phyloP scores from a whole-genome alignment of 2,329 filamentous ascomycete species.

The Rhynchosporium secalis region DNA sequence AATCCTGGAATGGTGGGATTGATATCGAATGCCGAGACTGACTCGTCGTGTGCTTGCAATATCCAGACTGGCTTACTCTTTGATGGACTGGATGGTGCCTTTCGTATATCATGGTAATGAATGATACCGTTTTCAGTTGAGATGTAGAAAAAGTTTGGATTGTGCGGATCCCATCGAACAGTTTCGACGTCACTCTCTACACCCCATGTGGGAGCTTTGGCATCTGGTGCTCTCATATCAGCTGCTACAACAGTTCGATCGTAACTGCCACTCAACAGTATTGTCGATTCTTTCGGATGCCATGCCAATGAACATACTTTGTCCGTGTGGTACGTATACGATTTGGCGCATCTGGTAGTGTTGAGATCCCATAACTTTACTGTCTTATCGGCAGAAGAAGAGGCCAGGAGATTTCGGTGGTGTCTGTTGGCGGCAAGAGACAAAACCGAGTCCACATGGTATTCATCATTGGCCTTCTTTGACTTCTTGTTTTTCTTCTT shows the following conservation, averaged over 20 bases:
- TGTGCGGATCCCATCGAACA: constrained; percentile 89
- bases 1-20: constrained; percentile 88
- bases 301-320: constrained; percentile 96
- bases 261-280: constrained; percentile 90
- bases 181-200: constrained; percentile 96
- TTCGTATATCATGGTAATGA: constrained; percentile 87
- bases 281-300: constrained; percentile 84
- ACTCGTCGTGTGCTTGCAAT: constrained; percentile 91
- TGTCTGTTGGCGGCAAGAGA: constrained; percentile 89
- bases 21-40: constrained; percentile 88
- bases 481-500: constrained; percentile 92
- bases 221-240: constrained; percentile 91
- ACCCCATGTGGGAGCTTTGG: constrained; percentile 80
- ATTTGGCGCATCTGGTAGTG: constrained; percentile 90
- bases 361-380: constrained; percentile 97
- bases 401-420: constrained; percentile 92
- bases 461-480: constrained; percentile 84
- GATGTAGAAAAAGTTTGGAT: constrained; percentile 91
- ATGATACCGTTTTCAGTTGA: constrained; percentile 90
- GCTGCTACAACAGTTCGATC: constrained; percentile 92
- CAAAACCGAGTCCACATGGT: constrained; percentile 92
- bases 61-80: constrained; percentile 88
- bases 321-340: constrained; percentile 93
- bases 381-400: constrained; percentile 93
- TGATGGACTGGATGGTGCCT: constrained; percentile 69